Conservation (phyloP, 805 yeast species). For the Yamadazyma nakazawae region DNA sequence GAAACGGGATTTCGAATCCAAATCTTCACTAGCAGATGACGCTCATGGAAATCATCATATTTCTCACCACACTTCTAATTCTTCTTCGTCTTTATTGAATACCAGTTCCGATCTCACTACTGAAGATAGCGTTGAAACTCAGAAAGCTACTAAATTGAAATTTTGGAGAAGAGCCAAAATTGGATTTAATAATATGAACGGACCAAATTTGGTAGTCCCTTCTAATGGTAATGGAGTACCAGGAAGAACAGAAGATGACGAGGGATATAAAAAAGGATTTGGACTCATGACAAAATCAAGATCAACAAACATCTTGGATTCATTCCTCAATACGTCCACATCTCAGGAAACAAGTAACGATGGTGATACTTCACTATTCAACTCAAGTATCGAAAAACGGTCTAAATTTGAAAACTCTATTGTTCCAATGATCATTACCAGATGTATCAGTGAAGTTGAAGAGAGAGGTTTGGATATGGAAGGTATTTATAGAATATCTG, state of each 20-base stretch:
- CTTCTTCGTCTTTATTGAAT: conserved; percentile 17
- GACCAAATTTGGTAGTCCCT: conserved; percentile 12
- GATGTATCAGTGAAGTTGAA: conserved; percentile 78
- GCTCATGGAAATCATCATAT: neutral
- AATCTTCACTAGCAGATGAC: neutral
- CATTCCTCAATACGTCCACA: conserved; percentile 18
- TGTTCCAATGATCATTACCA: conserved; percentile 69
- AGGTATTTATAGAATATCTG: conserved; percentile 90
- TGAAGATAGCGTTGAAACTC: conserved; percentile 29
- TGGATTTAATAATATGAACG: conserved; percentile 17
- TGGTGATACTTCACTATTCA: conserved; percentile 28
- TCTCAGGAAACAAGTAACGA: conserved; percentile 1
- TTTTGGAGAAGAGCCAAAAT: conserved; percentile 45
- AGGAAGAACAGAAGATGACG: conserved; percentile 10
- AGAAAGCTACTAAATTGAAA: conserved; percentile 40
- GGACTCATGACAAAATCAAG: conserved; percentile 36
- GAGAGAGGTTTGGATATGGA: conserved; percentile 69
- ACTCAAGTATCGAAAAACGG: conserved; percentile 60
- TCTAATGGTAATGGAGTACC: conserved; percentile 5
- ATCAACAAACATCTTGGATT: conserved; percentile 45
- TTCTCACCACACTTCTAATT: conserved; percentile 12
- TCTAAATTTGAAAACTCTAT: conserved; percentile 56
- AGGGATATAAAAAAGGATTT: conserved; percentile 2
- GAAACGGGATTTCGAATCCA: conserved; percentile 40
- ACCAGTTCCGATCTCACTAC: conserved; percentile 12